Percentiles rank a stretch among this genome's conserved stretches.
Conservation (phyloP, 163 green algal species). For the Scenedesmus sp. region DNA sequence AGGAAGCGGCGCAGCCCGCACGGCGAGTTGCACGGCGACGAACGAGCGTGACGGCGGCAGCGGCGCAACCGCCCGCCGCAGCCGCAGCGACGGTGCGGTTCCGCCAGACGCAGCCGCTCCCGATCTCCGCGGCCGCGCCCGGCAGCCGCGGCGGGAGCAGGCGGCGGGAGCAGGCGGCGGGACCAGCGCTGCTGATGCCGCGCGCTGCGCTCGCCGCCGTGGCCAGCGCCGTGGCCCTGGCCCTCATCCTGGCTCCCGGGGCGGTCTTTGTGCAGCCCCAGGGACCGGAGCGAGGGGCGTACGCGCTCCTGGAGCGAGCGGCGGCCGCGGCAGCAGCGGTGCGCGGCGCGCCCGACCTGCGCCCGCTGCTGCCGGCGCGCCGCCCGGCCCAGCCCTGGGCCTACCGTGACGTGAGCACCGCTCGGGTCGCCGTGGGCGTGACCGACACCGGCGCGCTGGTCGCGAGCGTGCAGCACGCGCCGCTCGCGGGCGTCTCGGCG, state of each 20-base stretch:
- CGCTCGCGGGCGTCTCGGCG: not conserved
- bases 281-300: not conserved
- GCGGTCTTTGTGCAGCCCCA: no score
- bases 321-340: slow-evolving; percentile 15
- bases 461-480: slow-evolving; percentile 5
- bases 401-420: not conserved
- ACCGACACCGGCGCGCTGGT: slow-evolving; percentile 6
- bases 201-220: not conserved
- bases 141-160: slow-evolving; percentile 15
- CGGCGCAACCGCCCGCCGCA: no score
- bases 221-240: no score
- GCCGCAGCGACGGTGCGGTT: no score
- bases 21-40: no score
- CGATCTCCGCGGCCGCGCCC: no score
- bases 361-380: not conserved
- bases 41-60: no score
- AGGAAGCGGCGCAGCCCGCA: no score
- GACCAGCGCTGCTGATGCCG: not conserved
- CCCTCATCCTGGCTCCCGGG: no score
- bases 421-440: not conserved
- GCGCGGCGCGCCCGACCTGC: not conserved
- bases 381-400: slow-evolving; percentile 16
- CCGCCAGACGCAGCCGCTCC: no score
- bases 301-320: not conserved
- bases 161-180: slow-evolving; percentile 1